A percentile compares a stretch with the other conserved stretches of the same genome.
These are phyloP conservation scores for Didymella segeticola DNA, from an alignment of 2,329 filamentous ascomycete species.

Conservation along the genomic window DNA sequence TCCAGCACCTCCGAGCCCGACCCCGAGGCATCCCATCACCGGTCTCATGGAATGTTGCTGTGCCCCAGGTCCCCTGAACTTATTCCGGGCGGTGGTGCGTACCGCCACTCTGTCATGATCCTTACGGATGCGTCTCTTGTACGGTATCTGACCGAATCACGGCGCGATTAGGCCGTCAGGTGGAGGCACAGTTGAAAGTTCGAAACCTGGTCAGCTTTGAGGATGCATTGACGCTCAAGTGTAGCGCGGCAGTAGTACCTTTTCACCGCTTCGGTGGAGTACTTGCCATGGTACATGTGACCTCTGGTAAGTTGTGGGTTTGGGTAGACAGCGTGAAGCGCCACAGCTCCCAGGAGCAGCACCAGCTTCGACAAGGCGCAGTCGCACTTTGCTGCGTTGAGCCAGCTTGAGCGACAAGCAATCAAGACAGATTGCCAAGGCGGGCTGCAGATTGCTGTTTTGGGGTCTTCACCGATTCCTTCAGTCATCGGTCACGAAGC, in stretches of 20 bases:
- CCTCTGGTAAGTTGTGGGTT: background rate
- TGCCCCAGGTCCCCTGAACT: constrained; percentile 27
- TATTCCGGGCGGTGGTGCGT: constrained; percentile 17
- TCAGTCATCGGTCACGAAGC: constrained; percentile 6
- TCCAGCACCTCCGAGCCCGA: constrained; percentile 23
- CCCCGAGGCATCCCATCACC: constrained; percentile 37
- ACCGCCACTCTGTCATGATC: constrained; percentile 39
- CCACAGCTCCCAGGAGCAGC: background rate
- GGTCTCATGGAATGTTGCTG: constrained; percentile 32
- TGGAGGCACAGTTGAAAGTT: constrained; percentile 4
- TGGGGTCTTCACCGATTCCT: constrained; percentile 3
- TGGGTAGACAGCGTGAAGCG: background rate
- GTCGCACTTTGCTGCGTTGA: background rate
- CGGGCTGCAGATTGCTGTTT: constrained; percentile 5
- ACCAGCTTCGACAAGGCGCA: background rate
- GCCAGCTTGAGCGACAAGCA: background rate
- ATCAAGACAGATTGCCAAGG: background rate
- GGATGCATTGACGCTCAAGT: constrained; percentile 11
- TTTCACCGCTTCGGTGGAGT: background rate
- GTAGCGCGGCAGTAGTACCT: constrained; percentile 9
- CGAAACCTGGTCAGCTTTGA: constrained; percentile 6
- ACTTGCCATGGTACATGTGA: constrained; percentile 5
- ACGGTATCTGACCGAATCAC: constrained; percentile 32
- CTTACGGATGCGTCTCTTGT: constrained; percentile 29
- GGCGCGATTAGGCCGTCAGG: constrained; percentile 12